Conservation (phyloP, 345 rosid species). For the Murraya paniculata region DNA sequence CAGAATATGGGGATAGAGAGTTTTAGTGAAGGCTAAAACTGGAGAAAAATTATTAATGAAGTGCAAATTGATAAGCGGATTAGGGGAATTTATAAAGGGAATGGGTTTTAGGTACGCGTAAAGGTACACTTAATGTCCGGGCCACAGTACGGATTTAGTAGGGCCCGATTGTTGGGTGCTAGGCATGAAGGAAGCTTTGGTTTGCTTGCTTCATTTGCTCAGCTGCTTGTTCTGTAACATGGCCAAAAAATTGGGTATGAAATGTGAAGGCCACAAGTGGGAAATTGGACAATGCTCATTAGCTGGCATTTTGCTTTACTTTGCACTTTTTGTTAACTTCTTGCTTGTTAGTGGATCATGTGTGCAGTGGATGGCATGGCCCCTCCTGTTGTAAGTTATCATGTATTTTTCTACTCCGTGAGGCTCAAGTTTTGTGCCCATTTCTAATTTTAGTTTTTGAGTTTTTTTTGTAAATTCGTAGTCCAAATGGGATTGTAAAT, state of each 20-base stretch:
- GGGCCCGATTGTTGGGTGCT: slow-evolving; percentile 25
- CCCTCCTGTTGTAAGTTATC: not conserved
- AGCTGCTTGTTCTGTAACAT: not conserved
- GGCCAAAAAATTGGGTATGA: not conserved
- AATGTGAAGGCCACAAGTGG: not conserved
- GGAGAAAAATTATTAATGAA: not conserved
- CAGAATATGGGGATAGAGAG: not conserved
- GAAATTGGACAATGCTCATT: not conserved
- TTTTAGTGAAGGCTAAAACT: not conserved
- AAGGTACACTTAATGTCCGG: slow-evolving; percentile 34
- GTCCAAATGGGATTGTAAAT: not conserved
- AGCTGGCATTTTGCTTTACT: not conserved
- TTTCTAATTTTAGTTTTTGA: not conserved
- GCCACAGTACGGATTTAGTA: slow-evolving; percentile 48
- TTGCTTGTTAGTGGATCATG: not conserved
- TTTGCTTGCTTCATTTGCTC: not conserved
- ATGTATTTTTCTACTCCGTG: not conserved
- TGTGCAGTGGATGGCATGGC: not conserved
- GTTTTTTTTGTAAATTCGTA: not conserved
- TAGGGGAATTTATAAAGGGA: slow-evolving; percentile 28
- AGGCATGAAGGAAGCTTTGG: slow-evolving; percentile 4
- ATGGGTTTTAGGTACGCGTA: slow-evolving; percentile 34
- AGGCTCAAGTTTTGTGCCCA: not conserved
- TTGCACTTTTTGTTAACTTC: not conserved
- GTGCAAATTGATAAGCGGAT: not conserved